Evolutionary conservation across 768 basidiomycete genomes (phyloP).

Genomic region (Psilocybe tampanensis): DNA sequence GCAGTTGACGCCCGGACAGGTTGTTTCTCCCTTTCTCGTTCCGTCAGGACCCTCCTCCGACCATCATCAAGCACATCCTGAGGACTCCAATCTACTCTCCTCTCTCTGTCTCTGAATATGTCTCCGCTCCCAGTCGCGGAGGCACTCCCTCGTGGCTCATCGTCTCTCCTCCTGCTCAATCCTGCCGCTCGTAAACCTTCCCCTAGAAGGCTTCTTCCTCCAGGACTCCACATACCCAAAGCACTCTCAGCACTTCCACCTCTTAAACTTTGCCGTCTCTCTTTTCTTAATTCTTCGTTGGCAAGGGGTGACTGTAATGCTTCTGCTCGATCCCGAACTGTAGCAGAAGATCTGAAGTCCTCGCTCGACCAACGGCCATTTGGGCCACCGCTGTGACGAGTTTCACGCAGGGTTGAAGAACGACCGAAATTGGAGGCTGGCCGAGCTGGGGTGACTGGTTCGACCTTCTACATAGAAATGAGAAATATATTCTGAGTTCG

Average conservation of each 20-base stretch:
- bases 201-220: slow-evolving; percentile 58
- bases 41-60: slow-evolving; percentile 22
- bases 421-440: slow-evolving; percentile 19
- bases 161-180: slow-evolving; percentile 41
- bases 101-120: slow-evolving; percentile 29
- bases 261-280: slow-evolving; percentile 57
- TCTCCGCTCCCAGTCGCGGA: slow-evolving; percentile 16
- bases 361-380: slow-evolving; percentile 26
- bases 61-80: slow-evolving; percentile 35
- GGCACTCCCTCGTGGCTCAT: slow-evolving; percentile 14
- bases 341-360: slow-evolving; percentile 24
- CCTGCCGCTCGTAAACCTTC: slow-evolving; percentile 77
- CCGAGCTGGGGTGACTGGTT: slow-evolving; percentile 43
- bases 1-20: slow-evolving; percentile 52
- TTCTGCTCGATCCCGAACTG: slow-evolving; percentile 9
- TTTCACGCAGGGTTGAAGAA: slow-evolving; percentile 31
- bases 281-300: slow-evolving; percentile 27
- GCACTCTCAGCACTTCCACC: slow-evolving; percentile 75
- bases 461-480: slow-evolving; percentile 26
- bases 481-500: not conserved
- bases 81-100: slow-evolving; percentile 32
- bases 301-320: slow-evolving; percentile 6
- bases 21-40: slow-evolving; percentile 19
- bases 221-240: slow-evolving; percentile 39
- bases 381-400: slow-evolving; percentile 14